phyloP scores from a whole-genome alignment of 164 flowering plant genomes.

The Pachysandra terminalis region DNA sequence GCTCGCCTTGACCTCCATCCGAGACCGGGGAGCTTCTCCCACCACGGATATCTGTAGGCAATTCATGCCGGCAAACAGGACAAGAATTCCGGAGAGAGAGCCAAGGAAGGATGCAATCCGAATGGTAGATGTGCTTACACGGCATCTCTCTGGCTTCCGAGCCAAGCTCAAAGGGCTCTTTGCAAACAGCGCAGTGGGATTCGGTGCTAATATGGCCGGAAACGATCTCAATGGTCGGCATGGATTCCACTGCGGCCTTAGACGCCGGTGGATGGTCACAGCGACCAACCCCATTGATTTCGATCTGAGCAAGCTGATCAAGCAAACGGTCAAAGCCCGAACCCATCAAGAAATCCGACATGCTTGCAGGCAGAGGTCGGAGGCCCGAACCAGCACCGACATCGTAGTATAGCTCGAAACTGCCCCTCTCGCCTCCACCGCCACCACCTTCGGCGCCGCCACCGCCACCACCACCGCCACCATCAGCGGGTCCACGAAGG shows the following conservation, averaged over 20 bases:
- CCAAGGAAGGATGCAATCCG: slow-evolving; percentile 83
- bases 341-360: slow-evolving; percentile 71
- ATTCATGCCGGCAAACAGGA: slow-evolving; percentile 72
- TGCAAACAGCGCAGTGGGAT: slow-evolving; percentile 68
- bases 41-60: slow-evolving; percentile 38
- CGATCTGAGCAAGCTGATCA: slow-evolving; percentile 68
- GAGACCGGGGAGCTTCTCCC: slow-evolving; percentile 19
- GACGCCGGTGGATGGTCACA: slow-evolving; percentile 66
- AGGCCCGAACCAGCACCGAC: slow-evolving; percentile 78
- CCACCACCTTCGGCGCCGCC: slow-evolving; percentile 7
- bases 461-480: slow-evolving; percentile 15
- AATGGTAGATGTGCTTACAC: slow-evolving; percentile 75
- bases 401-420: slow-evolving; percentile 65
- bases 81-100: slow-evolving; percentile 66
- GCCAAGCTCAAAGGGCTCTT: slow-evolving; percentile 54
- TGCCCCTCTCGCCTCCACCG: slow-evolving; percentile 24
- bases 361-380: slow-evolving; percentile 59
- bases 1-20: slow-evolving; percentile 14
- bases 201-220: slow-evolving; percentile 34
- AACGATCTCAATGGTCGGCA: slow-evolving; percentile 56
- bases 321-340: slow-evolving; percentile 72
- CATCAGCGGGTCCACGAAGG: slow-evolving; percentile 49
- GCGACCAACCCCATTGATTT: slow-evolving; percentile 44
- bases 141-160: slow-evolving; percentile 76
- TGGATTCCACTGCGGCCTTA: slow-evolving; percentile 62